Percentiles rank a stretch among this genome's conserved stretches.
Evolutionary conservation across 495 filamentous ascomycete genomes (phyloP).

Genomic region (Lindgomyces ingoldianus): DNA sequence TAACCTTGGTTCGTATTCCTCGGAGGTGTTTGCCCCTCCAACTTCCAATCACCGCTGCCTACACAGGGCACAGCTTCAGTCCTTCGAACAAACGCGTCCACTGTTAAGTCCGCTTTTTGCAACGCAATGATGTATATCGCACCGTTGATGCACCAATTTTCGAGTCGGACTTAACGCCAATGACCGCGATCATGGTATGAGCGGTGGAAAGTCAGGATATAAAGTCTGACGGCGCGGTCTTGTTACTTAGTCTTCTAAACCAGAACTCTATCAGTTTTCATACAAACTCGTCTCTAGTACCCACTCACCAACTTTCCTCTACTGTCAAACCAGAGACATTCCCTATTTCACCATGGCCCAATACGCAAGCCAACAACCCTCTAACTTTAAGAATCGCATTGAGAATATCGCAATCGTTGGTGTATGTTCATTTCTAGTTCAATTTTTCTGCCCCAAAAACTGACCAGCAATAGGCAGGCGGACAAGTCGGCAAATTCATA

Average conservation of each 20-base stretch:
- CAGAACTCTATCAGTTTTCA: background rate
- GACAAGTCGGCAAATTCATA: constrained; percentile 58
- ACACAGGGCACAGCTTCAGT: too few species aligned
- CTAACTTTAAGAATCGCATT: constrained; percentile 45
- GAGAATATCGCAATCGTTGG: constrained; percentile 55
- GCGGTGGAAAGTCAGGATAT: background rate
- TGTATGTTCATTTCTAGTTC: background rate
- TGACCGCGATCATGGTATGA: background rate
- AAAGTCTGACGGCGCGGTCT: background rate
- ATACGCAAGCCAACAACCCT: constrained; percentile 27
- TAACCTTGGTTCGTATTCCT: background rate
- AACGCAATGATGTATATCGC: too few species aligned
- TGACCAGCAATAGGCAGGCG: constrained; percentile 53
- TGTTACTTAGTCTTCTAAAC: background rate
- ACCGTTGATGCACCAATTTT: too few species aligned
- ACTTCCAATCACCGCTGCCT: too few species aligned
- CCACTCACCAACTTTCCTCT: too few species aligned
- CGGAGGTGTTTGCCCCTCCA: background rate
- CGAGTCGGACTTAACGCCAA: background rate
- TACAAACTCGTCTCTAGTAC: too few species aligned
- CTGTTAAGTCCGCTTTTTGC: too few species aligned
- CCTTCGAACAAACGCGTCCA: too few species aligned
- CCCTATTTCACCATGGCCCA: constrained; percentile 5
- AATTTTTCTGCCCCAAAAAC: background rate
- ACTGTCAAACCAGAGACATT: too few species aligned